A percentile compares a stretch with the other conserved stretches of the same genome.
These are phyloP conservation scores for Ceratocystis papillata DNA, from an alignment of 2,329 filamentous ascomycete genomes.

Conservation along the genomic window DNA sequence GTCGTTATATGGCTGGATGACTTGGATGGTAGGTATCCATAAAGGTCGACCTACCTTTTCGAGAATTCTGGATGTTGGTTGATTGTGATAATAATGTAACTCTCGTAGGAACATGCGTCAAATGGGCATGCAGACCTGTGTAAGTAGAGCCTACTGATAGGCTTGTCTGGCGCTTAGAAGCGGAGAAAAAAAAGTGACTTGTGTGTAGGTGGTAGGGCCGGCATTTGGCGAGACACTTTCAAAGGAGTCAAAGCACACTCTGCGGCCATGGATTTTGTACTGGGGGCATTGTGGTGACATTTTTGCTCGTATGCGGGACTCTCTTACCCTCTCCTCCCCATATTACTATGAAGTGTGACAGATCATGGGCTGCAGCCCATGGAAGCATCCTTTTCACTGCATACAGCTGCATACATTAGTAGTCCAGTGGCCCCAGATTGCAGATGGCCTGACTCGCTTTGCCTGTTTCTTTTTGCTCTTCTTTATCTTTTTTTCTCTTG, in stretches of 20 bases:
- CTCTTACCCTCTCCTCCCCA: neutral
- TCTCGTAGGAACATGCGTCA: neutral
- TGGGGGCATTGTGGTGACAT: neutral
- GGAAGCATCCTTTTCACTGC: neutral
- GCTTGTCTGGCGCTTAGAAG: constrained; percentile 8
- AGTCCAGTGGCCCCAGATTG: neutral
- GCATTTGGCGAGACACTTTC: neutral
- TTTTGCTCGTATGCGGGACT: neutral
- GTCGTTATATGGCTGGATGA: neutral
- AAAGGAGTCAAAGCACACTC: neutral
- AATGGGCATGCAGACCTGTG: neutral
- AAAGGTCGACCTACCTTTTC: neutral
- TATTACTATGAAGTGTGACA: neutral
- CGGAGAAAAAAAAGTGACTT: neutral
- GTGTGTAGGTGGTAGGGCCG: neutral
- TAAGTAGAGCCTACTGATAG: constrained; percentile 6
- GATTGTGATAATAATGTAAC: neutral
- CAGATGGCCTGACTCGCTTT: neutral
- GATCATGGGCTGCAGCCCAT: neutral
- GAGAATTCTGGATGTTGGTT: neutral
- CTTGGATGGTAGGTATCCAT: neutral
- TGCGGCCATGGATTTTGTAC: neutral
- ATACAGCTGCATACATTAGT: constrained; percentile 5
- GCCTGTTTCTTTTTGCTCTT: neutral
- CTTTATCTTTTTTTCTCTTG: neutral